These are phyloP conservation scores for Litchi chinensis DNA, from an alignment of 345 rosid species.

Conservation along the genomic window DNA sequence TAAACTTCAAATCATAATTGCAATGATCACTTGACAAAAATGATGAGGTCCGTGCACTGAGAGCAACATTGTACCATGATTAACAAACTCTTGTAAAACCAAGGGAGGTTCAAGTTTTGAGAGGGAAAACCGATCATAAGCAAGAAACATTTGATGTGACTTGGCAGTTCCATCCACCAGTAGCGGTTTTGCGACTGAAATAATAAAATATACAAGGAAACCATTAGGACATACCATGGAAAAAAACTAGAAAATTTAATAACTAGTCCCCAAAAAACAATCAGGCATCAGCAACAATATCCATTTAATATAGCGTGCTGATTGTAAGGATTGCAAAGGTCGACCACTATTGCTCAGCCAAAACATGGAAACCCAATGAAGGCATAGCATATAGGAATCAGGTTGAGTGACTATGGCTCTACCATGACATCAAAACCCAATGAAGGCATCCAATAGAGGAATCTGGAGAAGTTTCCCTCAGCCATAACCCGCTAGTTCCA, in stretches of 20 bases:
- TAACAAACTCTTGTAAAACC: conserved; percentile 89
- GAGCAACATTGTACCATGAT: conserved; percentile 62
- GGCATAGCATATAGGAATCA: background rate
- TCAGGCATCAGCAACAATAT: background rate
- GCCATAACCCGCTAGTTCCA: conserved; percentile 1
- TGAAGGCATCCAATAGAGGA: too few species aligned
- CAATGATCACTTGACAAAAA: conserved; percentile 2
- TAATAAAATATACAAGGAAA: conserved; percentile 9
- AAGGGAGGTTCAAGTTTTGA: conserved; percentile 82
- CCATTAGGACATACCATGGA: background rate
- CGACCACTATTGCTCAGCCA: background rate
- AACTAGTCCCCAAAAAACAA: background rate
- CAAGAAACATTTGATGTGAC: conserved; percentile 85
- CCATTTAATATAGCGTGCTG: background rate
- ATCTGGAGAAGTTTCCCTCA: background rate
- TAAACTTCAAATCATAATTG: conserved; percentile 12
- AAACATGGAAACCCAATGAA: background rate
- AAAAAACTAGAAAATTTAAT: background rate
- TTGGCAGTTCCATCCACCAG: conserved; percentile 86
- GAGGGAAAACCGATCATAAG: conserved; percentile 68
- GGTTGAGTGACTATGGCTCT: background rate
- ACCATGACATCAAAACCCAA: too few species aligned
- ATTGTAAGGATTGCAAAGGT: background rate
- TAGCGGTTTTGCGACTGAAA: conserved; percentile 89
- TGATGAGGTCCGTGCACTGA: background rate